Conservation (phyloP, 1,139 yeast species). For the Geotrichum carabidarum region DNA sequence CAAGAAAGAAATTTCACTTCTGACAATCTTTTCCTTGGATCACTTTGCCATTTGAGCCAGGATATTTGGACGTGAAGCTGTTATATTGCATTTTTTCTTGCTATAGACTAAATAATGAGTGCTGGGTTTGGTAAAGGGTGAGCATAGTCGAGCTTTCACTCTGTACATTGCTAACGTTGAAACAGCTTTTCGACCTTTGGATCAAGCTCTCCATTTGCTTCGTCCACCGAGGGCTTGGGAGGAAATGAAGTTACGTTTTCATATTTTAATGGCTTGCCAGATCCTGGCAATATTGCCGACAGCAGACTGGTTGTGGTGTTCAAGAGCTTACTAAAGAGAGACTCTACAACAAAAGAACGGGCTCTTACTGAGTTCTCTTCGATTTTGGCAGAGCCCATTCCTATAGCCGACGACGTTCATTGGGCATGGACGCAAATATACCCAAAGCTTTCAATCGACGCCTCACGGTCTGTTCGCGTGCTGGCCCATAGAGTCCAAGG, state of each 20-base stretch:
- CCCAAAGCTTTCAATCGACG: slow-evolving; percentile 70
- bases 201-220: neutral
- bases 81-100: neutral
- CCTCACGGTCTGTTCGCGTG: slow-evolving; percentile 58
- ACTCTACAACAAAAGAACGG: slow-evolving; percentile 76
- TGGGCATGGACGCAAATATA: slow-evolving; percentile 77
- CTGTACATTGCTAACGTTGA: neutral
- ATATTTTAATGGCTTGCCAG: slow-evolving; percentile 76
- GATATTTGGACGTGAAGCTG: neutral
- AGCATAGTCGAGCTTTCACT: neutral
- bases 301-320: slow-evolving; percentile 61
- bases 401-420: slow-evolving; percentile 44
- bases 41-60: neutral
- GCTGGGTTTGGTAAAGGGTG: slow-evolving; percentile 12
- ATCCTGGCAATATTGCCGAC: slow-evolving; percentile 52
- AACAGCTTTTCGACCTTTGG: slow-evolving; percentile 14
- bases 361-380: slow-evolving; percentile 56
- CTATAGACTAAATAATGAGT: neutral
- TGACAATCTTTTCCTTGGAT: neutral
- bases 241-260: slow-evolving; percentile 70
- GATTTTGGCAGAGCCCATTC: slow-evolving; percentile 26
- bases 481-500: slow-evolving; percentile 63
- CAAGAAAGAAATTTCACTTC: neutral
- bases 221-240: slow-evolving; percentile 7
- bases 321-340: slow-evolving; percentile 71